Evolutionary conservation across 2,329 filamentous ascomycete species (phyloP).

Genomic region (Colletotrichum truncatum): DNA sequence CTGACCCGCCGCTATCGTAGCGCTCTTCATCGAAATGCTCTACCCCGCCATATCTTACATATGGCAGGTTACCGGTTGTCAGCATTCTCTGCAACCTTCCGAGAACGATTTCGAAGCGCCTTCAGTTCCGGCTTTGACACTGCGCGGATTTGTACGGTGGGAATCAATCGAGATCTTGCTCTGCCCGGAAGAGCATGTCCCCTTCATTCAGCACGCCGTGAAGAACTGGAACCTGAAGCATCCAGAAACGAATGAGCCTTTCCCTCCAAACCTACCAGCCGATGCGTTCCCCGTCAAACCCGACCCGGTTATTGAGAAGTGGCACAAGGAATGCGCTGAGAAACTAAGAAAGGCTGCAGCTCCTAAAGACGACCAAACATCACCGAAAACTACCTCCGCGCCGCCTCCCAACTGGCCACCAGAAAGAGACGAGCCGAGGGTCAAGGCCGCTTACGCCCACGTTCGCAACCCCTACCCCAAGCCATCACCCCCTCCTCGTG

Average conservation of each 20-base stretch:
- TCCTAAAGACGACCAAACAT: slow-evolving; percentile 42
- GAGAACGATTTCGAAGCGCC: slow-evolving; percentile 79
- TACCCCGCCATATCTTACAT: slow-evolving; percentile 85
- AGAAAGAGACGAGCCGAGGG: slow-evolving; percentile 46
- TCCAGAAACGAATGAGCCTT: slow-evolving; percentile 75
- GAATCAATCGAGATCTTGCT: slow-evolving; percentile 90
- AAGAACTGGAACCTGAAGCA: slow-evolving; percentile 79
- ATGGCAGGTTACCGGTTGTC: slow-evolving; percentile 90
- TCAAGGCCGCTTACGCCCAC: slow-evolving; percentile 47
- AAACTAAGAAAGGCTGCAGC: slow-evolving; percentile 71
- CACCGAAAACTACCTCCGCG: slow-evolving; percentile 39
- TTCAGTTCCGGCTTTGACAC: slow-evolving; percentile 82
- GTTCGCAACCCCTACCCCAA: slow-evolving; percentile 41
- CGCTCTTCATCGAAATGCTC: slow-evolving; percentile 81
- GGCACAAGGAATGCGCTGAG: slow-evolving; percentile 83
- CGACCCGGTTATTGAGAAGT: slow-evolving; percentile 83
- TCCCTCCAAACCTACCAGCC: slow-evolving; percentile 67
- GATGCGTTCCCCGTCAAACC: slow-evolving; percentile 76
- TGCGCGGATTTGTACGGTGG: slow-evolving; percentile 90
- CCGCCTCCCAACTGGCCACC: slow-evolving; percentile 35
- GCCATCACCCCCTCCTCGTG: slow-evolving; percentile 32
- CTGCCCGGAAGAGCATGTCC: slow-evolving; percentile 87
- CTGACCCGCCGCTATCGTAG: slow-evolving; percentile 44
- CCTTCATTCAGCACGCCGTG: slow-evolving; percentile 83
- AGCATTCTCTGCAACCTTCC: slow-evolving; percentile 81